A percentile compares a stretch with the other conserved stretches of the same genome.
Evolutionary conservation across 306 rosid species (phyloP).

Genomic region (Acacia crassicarpa): DNA sequence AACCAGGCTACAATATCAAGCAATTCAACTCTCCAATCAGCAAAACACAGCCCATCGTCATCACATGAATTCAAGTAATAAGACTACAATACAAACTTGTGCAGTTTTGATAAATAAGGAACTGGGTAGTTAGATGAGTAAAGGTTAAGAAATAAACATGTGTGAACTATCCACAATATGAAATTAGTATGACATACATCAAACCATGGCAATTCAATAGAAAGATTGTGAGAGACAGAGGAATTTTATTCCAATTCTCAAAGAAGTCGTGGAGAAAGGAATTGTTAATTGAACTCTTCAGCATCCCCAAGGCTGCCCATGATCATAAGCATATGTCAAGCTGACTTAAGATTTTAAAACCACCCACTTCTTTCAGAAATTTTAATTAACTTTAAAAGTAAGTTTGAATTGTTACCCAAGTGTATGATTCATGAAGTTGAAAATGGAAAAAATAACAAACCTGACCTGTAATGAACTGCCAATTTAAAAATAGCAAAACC

Average conservation of each 20-base stretch:
- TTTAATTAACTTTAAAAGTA: neutral
- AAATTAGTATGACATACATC: constrained; percentile 4
- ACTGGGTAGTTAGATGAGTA: neutral
- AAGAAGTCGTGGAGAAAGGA: neutral
- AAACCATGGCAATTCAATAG: neutral
- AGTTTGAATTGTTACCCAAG: neutral
- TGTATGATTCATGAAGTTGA: neutral
- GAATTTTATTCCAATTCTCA: neutral
- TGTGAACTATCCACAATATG: constrained; percentile 14
- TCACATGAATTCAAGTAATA: constrained; percentile 6
- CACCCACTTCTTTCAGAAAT: constrained; percentile 15
- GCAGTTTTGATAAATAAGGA: neutral
- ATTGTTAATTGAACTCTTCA: neutral
- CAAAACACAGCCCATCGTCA: neutral
- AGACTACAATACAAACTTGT: neutral
- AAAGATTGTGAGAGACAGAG: no score
- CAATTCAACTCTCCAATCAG: constrained; percentile 26
- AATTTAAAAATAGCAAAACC: no score
- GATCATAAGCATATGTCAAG: neutral
- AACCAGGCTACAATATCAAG: constrained; percentile 80
- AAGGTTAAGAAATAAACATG: neutral
- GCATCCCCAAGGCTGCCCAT: neutral
- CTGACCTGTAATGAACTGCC: no score
- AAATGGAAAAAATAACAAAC: no score
- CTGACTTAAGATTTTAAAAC: constrained; percentile 18